Conservation (phyloP, 208 protist genomes). For the Crithidia fasciculata region DNA sequence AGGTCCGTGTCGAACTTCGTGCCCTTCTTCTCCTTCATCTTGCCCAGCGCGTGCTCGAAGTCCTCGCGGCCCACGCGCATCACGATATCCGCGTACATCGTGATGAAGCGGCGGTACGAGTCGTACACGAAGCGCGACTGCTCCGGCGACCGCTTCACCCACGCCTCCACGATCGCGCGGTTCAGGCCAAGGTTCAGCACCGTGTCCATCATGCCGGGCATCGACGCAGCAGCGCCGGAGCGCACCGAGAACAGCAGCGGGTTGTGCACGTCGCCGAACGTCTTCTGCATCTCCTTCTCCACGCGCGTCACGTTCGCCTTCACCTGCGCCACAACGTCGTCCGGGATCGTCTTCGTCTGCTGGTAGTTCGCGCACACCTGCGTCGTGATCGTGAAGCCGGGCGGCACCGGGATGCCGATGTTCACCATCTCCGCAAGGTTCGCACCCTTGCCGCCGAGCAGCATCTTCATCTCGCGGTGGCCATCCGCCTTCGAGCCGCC, state of each 20-base stretch:
- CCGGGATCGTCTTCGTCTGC: constrained; percentile 59
- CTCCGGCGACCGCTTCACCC: constrained; percentile 62
- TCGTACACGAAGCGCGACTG: constrained; percentile 94
- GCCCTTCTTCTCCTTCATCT: constrained; percentile 76
- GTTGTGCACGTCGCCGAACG: constrained; percentile 83
- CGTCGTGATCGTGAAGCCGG: constrained; percentile 95
- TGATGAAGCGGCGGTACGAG: constrained; percentile 95
- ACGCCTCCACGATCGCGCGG: constrained; percentile 77
- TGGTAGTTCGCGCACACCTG: constrained; percentile 84
- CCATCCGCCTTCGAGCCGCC: constrained; percentile 82
- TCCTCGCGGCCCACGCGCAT: constrained; percentile 87
- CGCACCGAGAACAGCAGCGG: constrained; percentile 95
- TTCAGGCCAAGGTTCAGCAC: constrained; percentile 96
- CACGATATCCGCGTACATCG: constrained; percentile 95
- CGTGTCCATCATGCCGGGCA: constrained; percentile 97
- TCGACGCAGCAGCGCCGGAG: constrained; percentile 94
- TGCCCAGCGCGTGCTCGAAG: constrained; percentile 84
- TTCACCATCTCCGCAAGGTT: constrained; percentile 94
- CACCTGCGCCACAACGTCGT: constrained; percentile 73
- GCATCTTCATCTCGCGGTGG: constrained; percentile 83
- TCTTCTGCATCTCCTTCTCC: constrained; percentile 84
- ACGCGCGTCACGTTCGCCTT: constrained; percentile 64
- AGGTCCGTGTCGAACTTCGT: constrained; percentile 90
- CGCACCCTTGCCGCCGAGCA: constrained; percentile 95
- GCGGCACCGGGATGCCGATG: constrained; percentile 92